phyloP scores from a whole-genome alignment of 192 early-diverging fungal genomes.

The Linnemannia exigua region DNA sequence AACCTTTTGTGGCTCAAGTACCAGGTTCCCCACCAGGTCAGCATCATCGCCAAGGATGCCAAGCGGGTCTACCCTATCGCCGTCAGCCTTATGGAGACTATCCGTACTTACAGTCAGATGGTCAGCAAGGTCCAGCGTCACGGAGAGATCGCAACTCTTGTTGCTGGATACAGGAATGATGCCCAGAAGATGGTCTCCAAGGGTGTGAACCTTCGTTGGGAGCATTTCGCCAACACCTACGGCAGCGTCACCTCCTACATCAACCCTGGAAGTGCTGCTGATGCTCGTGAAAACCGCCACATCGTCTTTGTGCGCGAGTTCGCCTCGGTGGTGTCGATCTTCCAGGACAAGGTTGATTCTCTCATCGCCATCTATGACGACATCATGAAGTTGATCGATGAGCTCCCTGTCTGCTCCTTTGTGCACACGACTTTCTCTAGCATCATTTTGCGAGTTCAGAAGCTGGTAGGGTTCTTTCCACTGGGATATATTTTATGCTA shows the following conservation, averaged over 20 bases:
- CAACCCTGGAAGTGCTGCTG: conserved; percentile 58
- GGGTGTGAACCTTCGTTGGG: conserved; percentile 90
- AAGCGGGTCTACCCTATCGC: conserved; percentile 99
- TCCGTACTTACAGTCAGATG: conserved; percentile 93
- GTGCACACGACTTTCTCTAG: conserved; percentile 74
- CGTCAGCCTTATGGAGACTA: conserved; percentile 95
- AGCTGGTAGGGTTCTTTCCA: conserved; percentile 63
- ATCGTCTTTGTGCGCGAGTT: conserved; percentile 97
- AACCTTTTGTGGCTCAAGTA: conserved; percentile 97
- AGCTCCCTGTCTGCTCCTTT: conserved; percentile 87
- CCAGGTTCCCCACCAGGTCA: conserved; percentile 91
- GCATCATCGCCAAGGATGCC: conserved; percentile 94
- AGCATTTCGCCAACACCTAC: conserved; percentile 91
- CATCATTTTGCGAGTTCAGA: conserved; percentile 88
- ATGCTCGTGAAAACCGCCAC: conserved; percentile 86
- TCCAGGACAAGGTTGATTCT: conserved; percentile 95
- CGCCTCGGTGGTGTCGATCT: conserved; percentile 88
- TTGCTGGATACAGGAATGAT: conserved; percentile 95
- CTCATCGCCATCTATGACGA: conserved; percentile 88
- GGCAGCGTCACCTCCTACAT: conserved; percentile 45
- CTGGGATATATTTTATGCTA: background rate
- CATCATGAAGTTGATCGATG: conserved; percentile 84
- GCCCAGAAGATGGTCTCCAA: conserved; percentile 89
- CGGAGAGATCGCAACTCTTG: conserved; percentile 80
- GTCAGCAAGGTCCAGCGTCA: conserved; percentile 83